Base-by-base conservation (phyloP, 2,329 filamentous ascomycete species). In the Epichloe hybrida region DNA sequence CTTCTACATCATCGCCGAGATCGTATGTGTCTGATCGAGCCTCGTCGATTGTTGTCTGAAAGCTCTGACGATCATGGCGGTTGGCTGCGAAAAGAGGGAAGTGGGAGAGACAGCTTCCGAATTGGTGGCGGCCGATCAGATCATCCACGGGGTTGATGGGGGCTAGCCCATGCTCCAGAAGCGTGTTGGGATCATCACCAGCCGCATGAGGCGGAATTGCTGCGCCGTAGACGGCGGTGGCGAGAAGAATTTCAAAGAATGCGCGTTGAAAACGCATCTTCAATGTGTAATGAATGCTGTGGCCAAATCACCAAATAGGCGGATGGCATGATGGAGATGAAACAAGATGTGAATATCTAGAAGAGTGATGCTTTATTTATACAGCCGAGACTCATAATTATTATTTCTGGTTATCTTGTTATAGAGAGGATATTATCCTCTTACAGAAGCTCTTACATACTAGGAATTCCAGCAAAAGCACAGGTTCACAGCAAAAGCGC, bases 401-500 rank as follows among this genome's bases (percentile, higher is more conserved):
- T 31, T 31, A 9, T 9, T 11, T 11, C 1, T 9, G 27, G 27
- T 4, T 1, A 9, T 31, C 27, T 31, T 31, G 27, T 31, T 31
- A 31, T 31, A 31, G 8, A 31, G 27, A 31, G 8, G 8, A 31
- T 31, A 11, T 4, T 11, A 9, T 11, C 8, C 27, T 31, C 27
- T 31, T 31, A 9, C 1, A 9, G 9, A 31, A 31, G 27, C 8
- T 31, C 27, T 31, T 31, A 4, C 8, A 9, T 31, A 31, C 27
- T 0, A 31, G 3, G 8, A 31, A 9, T 31, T 1, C 9, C 7
- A 27, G 1, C 1, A 9, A 31, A 31, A 4, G 27, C 0, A 9
- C 27, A 31, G 27, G 27, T 31, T 4, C 8, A 31, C 27, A 31
- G 27, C 27, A 31, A 31, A 9, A 31, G 27, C 7, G 0, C 27